Conservation (phyloP, 1,284 basidiomycete genomes). For the Apiotrichum akiyoshidainum region DNA sequence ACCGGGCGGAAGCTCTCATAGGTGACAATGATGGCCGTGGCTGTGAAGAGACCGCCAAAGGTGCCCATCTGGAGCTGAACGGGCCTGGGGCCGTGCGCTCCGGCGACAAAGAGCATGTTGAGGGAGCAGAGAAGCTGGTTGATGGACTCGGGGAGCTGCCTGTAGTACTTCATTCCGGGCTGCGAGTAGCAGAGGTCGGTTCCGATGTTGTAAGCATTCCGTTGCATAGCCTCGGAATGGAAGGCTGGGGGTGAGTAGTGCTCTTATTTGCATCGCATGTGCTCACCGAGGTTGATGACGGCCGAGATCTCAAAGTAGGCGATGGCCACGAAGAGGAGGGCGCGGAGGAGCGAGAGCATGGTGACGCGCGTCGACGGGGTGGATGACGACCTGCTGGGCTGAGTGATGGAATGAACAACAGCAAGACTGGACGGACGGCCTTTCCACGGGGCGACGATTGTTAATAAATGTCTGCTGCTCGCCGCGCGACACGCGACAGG, state of each 20-base stretch:
- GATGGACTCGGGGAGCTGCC: neutral
- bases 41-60: slow-evolving; percentile 9
- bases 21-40: slow-evolving; percentile 3
- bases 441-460: too few relatives aligned
- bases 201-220: neutral
- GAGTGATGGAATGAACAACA: too few relatives aligned
- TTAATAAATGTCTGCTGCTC: too few relatives aligned
- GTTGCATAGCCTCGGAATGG: neutral
- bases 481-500: too few relatives aligned
- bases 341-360: too few relatives aligned
- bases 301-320: neutral
- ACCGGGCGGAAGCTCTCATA: slow-evolving; percentile 14
- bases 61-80: slow-evolving; percentile 9
- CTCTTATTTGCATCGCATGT: neutral
- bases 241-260: neutral
- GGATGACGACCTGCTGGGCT: neutral
- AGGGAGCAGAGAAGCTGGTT: slow-evolving; percentile 12
- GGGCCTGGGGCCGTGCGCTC: neutral
- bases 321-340: neutral
- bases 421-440: too few relatives aligned
- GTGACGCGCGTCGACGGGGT: neutral
- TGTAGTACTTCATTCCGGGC: slow-evolving; percentile 4
- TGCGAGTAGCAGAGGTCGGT: slow-evolving; percentile 8
- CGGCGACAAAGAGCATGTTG: slow-evolving; percentile 11
- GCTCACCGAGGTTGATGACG: neutral